Conservation (phyloP, 148 eudicot species). For the Suaeda aralocaspica region DNA sequence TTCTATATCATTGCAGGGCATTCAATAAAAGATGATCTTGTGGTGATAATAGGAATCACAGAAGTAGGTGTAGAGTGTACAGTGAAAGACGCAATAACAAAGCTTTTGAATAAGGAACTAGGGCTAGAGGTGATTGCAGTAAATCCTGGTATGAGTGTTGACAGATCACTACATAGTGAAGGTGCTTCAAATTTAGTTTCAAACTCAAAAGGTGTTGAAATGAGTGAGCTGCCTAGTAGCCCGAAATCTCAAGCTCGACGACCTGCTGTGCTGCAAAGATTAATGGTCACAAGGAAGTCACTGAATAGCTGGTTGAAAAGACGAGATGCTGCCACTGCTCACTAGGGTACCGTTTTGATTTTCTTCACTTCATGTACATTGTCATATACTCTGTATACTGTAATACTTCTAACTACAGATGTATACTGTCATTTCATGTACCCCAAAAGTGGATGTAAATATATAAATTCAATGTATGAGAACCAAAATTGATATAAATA, state of each 20-base stretch:
- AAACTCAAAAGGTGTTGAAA: slow-evolving; percentile 16
- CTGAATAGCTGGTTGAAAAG: slow-evolving; percentile 59
- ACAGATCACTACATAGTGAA: slow-evolving; percentile 7
- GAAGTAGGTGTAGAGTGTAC: slow-evolving; percentile 22
- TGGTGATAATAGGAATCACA: slow-evolving; percentile 52
- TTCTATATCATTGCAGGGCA: slow-evolving; percentile 45
- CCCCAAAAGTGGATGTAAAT: background rate
- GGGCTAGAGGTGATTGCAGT: slow-evolving; percentile 61
- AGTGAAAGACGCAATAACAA: slow-evolving; percentile 51
- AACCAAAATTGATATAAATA: slow-evolving; percentile 6
- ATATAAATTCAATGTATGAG: background rate
- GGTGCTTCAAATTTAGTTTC: slow-evolving; percentile 16
- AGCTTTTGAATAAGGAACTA: slow-evolving; percentile 58
- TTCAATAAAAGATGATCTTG: slow-evolving; percentile 59
- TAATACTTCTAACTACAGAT: slow-evolving; percentile 10
- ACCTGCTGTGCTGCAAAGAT: slow-evolving; percentile 58
- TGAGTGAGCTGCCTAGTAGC: slow-evolving; percentile 8
- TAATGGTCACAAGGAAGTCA: slow-evolving; percentile 57
- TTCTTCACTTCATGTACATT: background rate
- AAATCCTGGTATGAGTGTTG: slow-evolving; percentile 26
- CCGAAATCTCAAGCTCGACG: slow-evolving; percentile 48
- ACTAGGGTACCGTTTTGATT: background rate
- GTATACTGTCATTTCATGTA: background rate
- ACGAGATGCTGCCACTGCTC: slow-evolving; percentile 18
- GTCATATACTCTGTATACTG: background rate